These are phyloP conservation scores for Epichloe brachyelytri DNA, from an alignment of 2,329 filamentous ascomycete genomes.

Conservation along the genomic window DNA sequence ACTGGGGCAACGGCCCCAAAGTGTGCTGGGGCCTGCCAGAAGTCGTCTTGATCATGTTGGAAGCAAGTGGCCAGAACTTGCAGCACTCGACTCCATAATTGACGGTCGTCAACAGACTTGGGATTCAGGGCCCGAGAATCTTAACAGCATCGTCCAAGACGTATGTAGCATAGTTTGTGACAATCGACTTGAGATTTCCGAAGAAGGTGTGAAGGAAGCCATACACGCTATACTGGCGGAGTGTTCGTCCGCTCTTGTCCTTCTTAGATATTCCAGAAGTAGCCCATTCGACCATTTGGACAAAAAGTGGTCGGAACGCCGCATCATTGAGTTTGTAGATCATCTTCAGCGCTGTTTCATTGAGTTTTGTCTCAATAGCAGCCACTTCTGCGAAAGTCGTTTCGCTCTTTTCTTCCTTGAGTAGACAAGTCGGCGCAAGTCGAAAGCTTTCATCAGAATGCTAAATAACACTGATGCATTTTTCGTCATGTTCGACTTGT, in stretches of 20 bases:
- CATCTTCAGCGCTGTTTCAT: conserved; percentile 71
- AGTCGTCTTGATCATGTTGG: conserved; percentile 82
- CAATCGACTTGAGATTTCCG: conserved; percentile 77
- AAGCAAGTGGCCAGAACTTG: conserved; percentile 64
- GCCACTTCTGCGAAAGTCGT: conserved; percentile 34
- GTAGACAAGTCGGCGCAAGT: conserved; percentile 48
- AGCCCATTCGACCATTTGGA: conserved; percentile 74
- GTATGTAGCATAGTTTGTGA: conserved; percentile 83
- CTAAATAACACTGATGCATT: conserved; percentile 57
- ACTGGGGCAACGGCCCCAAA: conserved; percentile 60
- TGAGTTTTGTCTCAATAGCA: conserved; percentile 50
- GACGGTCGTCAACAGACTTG: conserved; percentile 31
- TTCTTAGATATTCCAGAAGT: conserved; percentile 46
- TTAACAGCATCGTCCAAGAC: conserved; percentile 62
- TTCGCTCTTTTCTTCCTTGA: conserved; percentile 32
- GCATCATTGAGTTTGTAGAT: conserved; percentile 94
- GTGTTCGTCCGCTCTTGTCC: conserved; percentile 41
- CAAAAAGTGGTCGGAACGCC: conserved; percentile 84
- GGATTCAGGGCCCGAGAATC: conserved; percentile 44
- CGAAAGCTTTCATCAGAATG: conserved; percentile 46
- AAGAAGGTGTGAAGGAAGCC: conserved; percentile 72
- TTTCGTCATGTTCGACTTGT: conserved; percentile 68
- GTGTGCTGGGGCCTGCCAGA: conserved; percentile 88
- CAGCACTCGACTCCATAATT: conserved; percentile 58
- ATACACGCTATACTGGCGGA: conserved; percentile 66